These are phyloP conservation scores for Venturia nashicola DNA, from an alignment of 2,329 filamentous ascomycete species.

Conservation along the genomic window DNA sequence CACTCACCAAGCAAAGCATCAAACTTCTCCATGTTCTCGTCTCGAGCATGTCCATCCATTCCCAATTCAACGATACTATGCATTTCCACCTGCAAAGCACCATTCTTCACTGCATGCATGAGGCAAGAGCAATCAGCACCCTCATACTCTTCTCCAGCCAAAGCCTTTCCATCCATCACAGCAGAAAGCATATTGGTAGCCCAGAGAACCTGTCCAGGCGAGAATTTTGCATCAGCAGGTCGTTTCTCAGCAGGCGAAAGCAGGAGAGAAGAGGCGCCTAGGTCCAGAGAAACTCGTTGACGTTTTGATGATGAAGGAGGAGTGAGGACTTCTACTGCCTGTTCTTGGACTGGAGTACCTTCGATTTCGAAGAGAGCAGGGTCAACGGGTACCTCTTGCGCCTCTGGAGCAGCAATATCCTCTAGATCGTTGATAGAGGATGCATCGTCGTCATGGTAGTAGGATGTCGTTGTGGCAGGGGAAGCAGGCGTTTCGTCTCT, in stretches of 20 bases:
- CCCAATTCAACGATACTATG: background rate
- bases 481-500: background rate
- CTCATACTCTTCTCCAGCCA: background rate
- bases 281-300: background rate
- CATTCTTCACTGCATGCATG: background rate
- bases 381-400: too few relatives aligned
- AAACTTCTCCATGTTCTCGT: background rate
- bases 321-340: background rate
- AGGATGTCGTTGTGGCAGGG: background rate
- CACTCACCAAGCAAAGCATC: background rate
- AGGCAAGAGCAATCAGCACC: background rate
- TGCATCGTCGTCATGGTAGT: background rate
- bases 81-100: background rate
- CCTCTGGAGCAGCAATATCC: background rate
- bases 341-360: background rate
- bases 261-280: background rate
- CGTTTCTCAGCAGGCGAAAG: background rate
- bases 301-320: background rate
- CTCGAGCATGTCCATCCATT: background rate
- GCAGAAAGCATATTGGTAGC: background rate
- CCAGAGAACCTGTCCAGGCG: background rate
- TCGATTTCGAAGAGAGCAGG: background rate
- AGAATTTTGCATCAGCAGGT: background rate
- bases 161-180: background rate
- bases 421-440: background rate